phyloP scores from a whole-genome alignment of 352 stramenopile genomes.

The Phytophthora palmivora region DNA sequence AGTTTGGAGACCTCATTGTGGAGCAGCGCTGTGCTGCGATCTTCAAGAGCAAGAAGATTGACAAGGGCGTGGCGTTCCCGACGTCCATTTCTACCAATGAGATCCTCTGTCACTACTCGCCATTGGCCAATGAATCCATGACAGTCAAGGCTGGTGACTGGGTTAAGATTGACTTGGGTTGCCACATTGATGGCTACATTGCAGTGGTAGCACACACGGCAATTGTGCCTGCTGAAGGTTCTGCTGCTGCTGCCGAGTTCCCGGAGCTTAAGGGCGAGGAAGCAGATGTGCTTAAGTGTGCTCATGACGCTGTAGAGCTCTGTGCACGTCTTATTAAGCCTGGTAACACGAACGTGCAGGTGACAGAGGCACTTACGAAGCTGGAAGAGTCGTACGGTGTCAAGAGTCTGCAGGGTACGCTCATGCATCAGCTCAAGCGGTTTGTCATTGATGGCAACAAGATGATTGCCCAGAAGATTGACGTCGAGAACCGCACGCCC shows the following conservation, averaged over 20 bases:
- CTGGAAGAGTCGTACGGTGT: slow-evolving; percentile 97
- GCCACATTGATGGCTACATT: slow-evolving; percentile 99
- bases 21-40: slow-evolving; percentile 89
- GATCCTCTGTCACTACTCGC: slow-evolving; percentile 98
- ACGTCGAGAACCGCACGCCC: slow-evolving; percentile 87
- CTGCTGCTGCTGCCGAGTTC: slow-evolving; percentile 61
- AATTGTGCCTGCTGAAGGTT: slow-evolving; percentile 90
- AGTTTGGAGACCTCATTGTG: slow-evolving; percentile 91
- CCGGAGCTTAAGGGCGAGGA: slow-evolving; percentile 70
- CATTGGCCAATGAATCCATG: slow-evolving; percentile 90
- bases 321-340: slow-evolving; percentile 97
- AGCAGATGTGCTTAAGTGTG: slow-evolving; percentile 97
- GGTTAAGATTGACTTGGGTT: slow-evolving; percentile 97
- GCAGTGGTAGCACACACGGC: slow-evolving; percentile 98
- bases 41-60: slow-evolving; percentile 97
- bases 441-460: slow-evolving; percentile 99
- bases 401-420: slow-evolving; percentile 96
- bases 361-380: slow-evolving; percentile 95
- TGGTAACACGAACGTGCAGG: slow-evolving; percentile 96
- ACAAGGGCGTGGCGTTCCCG: slow-evolving; percentile 99
- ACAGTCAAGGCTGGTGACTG: slow-evolving; percentile 83
- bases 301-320: slow-evolving; percentile 97
- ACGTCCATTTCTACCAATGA: slow-evolving; percentile 99
- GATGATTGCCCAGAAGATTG: slow-evolving; percentile 92
- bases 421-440: slow-evolving; percentile 99